A percentile compares a stretch with the other conserved stretches of the same genome.
Conservation (phyloP, 2,329 filamentous ascomycete species). For the Fusarium liriodendri region DNA sequence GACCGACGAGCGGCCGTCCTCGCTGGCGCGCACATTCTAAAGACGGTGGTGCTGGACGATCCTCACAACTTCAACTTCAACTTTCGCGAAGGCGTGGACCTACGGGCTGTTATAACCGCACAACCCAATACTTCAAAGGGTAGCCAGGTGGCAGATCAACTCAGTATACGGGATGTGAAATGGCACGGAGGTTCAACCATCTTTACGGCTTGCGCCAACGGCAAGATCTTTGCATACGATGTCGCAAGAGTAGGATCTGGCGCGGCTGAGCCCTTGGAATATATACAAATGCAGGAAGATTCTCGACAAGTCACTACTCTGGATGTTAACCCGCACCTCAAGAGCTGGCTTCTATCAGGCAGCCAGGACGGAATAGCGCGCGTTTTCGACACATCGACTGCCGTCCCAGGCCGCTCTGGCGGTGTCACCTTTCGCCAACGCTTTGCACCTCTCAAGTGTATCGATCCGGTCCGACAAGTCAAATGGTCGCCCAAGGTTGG, state of each 20-base stretch:
- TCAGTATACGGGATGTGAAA: conserved; percentile 73
- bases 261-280: conserved; percentile 60
- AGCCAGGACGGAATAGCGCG: conserved; percentile 73
- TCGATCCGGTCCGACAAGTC: conserved; percentile 66
- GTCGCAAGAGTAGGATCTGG: conserved; percentile 61
- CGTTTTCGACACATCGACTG: conserved; percentile 67
- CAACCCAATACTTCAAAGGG: conserved; percentile 55
- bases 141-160: conserved; percentile 62
- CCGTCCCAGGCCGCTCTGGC: conserved; percentile 60
- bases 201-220: conserved; percentile 72
- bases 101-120: conserved; percentile 66
- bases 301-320: conserved; percentile 72
- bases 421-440: conserved; percentile 62
- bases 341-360: conserved; percentile 69
- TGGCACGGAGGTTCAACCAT: conserved; percentile 67
- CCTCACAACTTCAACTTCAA: conserved; percentile 50
- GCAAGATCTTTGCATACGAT: conserved; percentile 74
- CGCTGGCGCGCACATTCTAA: conserved; percentile 69
- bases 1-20: conserved; percentile 68
- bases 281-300: conserved; percentile 70
- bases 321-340: conserved; percentile 70
- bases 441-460: conserved; percentile 54
- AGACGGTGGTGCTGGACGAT: conserved; percentile 68
- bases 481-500: conserved; percentile 73
- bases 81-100: conserved; percentile 67